These are phyloP conservation scores for Alternaria gaisen DNA, from an alignment of 2,329 filamentous ascomycete species.

Conservation along the genomic window DNA sequence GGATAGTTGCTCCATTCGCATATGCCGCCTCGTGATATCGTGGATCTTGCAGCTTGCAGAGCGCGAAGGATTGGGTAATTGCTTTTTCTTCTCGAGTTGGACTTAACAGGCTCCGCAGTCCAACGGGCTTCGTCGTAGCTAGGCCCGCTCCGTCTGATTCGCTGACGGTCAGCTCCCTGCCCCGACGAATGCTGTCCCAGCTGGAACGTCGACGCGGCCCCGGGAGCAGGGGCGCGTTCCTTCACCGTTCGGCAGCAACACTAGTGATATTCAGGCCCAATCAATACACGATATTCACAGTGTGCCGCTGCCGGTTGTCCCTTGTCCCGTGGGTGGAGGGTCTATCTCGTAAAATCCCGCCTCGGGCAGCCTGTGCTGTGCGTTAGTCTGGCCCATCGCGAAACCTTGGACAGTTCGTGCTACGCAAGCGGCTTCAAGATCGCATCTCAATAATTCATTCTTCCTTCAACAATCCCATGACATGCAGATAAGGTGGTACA, in stretches of 20 bases:
- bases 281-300: neutral
- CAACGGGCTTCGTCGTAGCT: neutral
- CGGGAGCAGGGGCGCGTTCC: neutral
- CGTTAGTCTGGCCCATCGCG: neutral
- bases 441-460: neutral
- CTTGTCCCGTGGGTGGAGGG: neutral
- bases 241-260: slow-evolving; percentile 1
- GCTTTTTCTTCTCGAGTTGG: slow-evolving; percentile 1
- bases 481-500: neutral
- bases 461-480: neutral
- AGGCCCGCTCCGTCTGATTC: neutral
- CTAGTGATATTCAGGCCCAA: neutral
- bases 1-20: neutral
- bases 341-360: slow-evolving; percentile 1
- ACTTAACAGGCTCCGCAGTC: neutral
- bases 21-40: neutral
- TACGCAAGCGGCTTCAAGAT: slow-evolving; percentile 1
- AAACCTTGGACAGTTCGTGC: slow-evolving; percentile 3
- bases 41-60: neutral
- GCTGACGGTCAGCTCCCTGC: neutral
- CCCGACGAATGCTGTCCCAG: neutral
- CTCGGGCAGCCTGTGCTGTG: neutral
- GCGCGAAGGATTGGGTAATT: neutral
- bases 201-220: neutral
- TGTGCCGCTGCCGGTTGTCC: neutral